Evolutionary conservation across 192 early-diverging fungal species (phyloP).

Genomic region (Chytriomyces confervae): DNA sequence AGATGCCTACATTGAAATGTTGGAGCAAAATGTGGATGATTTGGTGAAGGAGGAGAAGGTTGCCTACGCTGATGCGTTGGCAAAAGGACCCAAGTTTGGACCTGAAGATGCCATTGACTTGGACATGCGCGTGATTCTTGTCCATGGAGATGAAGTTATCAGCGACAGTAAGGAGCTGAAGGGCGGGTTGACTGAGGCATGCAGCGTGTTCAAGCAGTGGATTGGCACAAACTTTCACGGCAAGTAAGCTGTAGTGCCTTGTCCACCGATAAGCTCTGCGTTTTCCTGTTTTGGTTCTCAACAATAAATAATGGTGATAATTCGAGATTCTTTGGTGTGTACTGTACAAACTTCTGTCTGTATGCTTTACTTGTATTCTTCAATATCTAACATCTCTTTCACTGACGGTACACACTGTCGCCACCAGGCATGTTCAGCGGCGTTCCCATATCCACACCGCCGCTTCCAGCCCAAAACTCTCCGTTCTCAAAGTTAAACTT

Average conservation of each 20-base stretch:
- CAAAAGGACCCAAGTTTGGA: conserved; percentile 38
- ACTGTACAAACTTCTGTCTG: too few species aligned
- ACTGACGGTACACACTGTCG: not conserved
- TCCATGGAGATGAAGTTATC: conserved; percentile 46
- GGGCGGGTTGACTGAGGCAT: conserved; percentile 34
- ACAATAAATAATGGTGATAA: too few species aligned
- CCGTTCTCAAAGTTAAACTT: conserved; percentile 22
- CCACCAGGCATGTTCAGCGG: conserved; percentile 6
- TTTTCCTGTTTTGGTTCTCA: too few species aligned
- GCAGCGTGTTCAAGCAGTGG: conserved; percentile 38
- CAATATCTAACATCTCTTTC: too few species aligned
- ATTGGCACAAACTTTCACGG: conserved; percentile 28
- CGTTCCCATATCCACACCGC: conserved; percentile 7
- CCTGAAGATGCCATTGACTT: conserved; percentile 40
- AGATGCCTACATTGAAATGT: conserved; percentile 41
- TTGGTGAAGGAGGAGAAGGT: conserved; percentile 31
- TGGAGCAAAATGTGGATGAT: conserved; percentile 39
- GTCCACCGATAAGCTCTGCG: too few species aligned
- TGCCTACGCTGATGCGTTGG: conserved; percentile 39
- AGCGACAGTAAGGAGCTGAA: conserved; percentile 27
- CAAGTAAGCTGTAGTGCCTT: too few species aligned
- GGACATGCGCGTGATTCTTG: conserved; percentile 43
- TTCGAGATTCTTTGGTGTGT: too few species aligned
- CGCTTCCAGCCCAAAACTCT: conserved; percentile 2
- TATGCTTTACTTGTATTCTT: too few species aligned